Evolutionary conservation across 805 yeast genomes (phyloP).

Genomic region (Kockiozyma suomiensis): DNA sequence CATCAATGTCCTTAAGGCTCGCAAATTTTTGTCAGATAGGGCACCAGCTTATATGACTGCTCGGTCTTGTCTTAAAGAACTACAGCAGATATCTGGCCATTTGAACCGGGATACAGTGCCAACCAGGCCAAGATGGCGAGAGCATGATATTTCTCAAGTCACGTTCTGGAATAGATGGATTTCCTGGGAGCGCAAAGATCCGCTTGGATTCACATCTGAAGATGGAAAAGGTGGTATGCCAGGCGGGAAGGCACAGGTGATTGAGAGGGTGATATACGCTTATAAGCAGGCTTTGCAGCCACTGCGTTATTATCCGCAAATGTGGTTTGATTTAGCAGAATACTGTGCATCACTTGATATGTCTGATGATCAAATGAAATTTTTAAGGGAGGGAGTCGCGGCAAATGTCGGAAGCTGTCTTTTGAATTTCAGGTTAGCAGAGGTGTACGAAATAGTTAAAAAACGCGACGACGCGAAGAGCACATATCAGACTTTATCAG

Average conservation of each 20-base stretch:
- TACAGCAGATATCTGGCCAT: conserved; percentile 59
- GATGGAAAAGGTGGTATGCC: conserved; percentile 26
- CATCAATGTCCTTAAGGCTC: conserved; percentile 49
- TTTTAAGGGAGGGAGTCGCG: conserved; percentile 57
- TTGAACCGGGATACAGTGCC: conserved; percentile 45
- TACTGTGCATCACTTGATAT: conserved; percentile 46
- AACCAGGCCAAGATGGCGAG: conserved; percentile 35
- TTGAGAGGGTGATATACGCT: conserved; percentile 67
- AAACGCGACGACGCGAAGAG: conserved; percentile 54
- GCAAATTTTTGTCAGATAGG: conserved; percentile 79
- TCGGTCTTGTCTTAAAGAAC: conserved; percentile 72
- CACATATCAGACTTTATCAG: conserved; percentile 55
- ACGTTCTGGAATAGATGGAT: conserved; percentile 73
- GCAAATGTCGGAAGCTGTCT: conserved; percentile 73
- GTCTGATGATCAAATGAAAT: conserved; percentile 43
- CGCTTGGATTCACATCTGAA: conserved; percentile 56
- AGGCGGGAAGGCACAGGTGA: conserved; percentile 44
- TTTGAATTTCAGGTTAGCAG: conserved; percentile 68
- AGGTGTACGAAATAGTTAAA: conserved; percentile 62
- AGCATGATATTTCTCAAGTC: conserved; percentile 46
- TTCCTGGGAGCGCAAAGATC: conserved; percentile 74
- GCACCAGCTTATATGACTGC: conserved; percentile 87
- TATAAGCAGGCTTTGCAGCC: conserved; percentile 67
- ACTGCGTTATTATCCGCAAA: conserved; percentile 66
- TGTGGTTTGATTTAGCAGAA: conserved; percentile 63